A percentile compares a stretch with the other conserved stretches of the same genome.
These are phyloP conservation scores for Hypoxylon intermedium DNA, from an alignment of 495 filamentous ascomycete species.

Conservation along the genomic window DNA sequence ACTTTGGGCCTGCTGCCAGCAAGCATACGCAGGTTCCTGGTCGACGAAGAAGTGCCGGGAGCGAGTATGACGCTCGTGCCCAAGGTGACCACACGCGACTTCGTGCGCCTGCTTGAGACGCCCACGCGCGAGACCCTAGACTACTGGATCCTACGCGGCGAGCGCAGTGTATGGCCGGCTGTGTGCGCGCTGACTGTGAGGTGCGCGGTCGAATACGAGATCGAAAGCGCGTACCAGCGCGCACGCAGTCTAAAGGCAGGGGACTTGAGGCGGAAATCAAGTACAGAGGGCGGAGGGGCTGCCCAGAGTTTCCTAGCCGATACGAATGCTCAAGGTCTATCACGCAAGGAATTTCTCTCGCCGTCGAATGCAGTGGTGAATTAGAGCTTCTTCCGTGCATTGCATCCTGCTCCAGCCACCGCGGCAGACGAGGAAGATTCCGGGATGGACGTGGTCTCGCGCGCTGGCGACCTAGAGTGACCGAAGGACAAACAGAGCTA, in stretches of 20 bases:
- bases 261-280: conserved; percentile 50
- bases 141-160: conserved; percentile 85
- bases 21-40: conserved; percentile 74
- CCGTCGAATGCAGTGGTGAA: background rate
- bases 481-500: background rate
- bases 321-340: background rate
- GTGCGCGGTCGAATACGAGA: conserved; percentile 85
- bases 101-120: conserved; percentile 77
- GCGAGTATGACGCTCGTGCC: conserved; percentile 84
- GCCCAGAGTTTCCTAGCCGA: background rate
- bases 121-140: conserved; percentile 77
- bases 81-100: conserved; percentile 73
- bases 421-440: background rate
- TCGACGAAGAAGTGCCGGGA: conserved; percentile 87
- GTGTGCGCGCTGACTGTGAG: conserved; percentile 80
- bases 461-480: background rate
- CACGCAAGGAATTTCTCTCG: background rate
- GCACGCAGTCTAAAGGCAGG: conserved; percentile 67
- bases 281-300: conserved; percentile 25
- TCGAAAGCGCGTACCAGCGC: conserved; percentile 83
- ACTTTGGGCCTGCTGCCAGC: conserved; percentile 74
- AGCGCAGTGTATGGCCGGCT: conserved; percentile 92
- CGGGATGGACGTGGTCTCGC: background rate
- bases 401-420: conserved; percentile 1
- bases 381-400: conserved; percentile 1